Conservation (phyloP, 768 basidiomycete genomes). For the Cystobasidium ongulense region DNA sequence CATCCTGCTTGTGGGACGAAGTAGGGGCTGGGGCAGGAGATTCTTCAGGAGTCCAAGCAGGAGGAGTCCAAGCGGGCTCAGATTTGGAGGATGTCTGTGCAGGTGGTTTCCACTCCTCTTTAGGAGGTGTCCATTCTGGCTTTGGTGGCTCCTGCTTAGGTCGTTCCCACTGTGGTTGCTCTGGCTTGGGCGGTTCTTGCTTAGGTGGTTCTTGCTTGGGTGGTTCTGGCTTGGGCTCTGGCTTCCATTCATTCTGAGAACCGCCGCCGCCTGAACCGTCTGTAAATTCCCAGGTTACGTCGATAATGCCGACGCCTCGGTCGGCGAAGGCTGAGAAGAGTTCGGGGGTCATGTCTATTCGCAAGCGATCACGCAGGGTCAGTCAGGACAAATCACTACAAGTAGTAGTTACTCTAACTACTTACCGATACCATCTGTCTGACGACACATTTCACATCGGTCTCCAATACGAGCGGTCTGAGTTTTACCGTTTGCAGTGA, state of each 20-base stretch:
- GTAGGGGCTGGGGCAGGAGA: background rate
- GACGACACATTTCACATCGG: background rate
- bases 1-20: background rate
- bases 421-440: background rate
- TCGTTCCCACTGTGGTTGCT: background rate
- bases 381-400: background rate
- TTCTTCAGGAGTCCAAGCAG: background rate
- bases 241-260: too few species aligned
- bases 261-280: background rate
- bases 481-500: background rate
- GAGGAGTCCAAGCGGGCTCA: conserved; percentile 14
- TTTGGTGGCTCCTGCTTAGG: background rate
- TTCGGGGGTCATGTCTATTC: background rate
- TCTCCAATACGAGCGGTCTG: conserved; percentile 5
- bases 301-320: background rate
- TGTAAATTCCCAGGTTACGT: background rate
- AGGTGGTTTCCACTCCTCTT: background rate
- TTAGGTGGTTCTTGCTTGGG: background rate
- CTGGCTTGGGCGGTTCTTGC: background rate
- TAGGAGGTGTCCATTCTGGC: background rate
- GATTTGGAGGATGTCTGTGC: background rate
- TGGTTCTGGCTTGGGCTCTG: background rate
- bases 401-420: background rate
- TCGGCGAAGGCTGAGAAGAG: conserved; percentile 7
- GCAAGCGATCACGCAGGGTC: background rate